Evolutionary conservation across 805 yeast genomes (phyloP).

Genomic region (Starmerella sp.): DNA sequence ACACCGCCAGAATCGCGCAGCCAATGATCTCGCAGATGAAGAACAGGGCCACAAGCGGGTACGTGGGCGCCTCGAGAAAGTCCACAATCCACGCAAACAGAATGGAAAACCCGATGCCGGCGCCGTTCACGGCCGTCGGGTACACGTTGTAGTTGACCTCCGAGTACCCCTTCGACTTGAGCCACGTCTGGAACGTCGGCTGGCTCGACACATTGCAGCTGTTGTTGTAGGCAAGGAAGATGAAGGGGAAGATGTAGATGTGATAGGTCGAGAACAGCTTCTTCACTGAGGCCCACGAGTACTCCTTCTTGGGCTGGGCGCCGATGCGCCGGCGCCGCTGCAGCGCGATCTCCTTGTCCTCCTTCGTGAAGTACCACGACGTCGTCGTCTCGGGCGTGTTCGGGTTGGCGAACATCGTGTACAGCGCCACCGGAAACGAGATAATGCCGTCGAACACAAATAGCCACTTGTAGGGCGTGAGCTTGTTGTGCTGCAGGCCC

Average conservation of each 20-base stretch:
- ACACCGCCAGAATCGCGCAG: constrained; percentile 35
- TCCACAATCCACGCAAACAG: constrained; percentile 32
- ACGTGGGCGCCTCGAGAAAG: constrained; percentile 31
- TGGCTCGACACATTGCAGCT: constrained; percentile 31
- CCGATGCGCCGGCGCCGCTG: constrained; percentile 31
- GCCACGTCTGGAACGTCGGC: constrained; percentile 40
- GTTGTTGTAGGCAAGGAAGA: constrained; percentile 34
- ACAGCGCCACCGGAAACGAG: constrained; percentile 37
- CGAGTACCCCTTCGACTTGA: constrained; percentile 30
- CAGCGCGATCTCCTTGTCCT: constrained; percentile 35
- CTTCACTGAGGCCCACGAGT: constrained; percentile 33
- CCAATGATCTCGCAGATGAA: constrained; percentile 34
- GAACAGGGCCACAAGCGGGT: constrained; percentile 31
- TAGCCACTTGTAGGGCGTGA: constrained; percentile 38
- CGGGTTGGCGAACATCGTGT: constrained; percentile 37
- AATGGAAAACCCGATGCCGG: constrained; percentile 33
- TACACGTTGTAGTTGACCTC: constrained; percentile 33
- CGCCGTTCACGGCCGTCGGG: constrained; percentile 34
- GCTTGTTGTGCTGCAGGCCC: constrained; percentile 24
- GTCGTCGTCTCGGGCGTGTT: constrained; percentile 38
- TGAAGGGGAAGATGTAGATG: constrained; percentile 35
- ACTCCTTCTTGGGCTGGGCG: constrained; percentile 13
- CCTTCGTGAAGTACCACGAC: constrained; percentile 35
- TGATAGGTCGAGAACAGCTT: constrained; percentile 38
- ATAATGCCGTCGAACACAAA: constrained; percentile 38